Base-by-base conservation (phyloP, 352 stramenopile species). In the Globisporangium ultimum region DNA sequence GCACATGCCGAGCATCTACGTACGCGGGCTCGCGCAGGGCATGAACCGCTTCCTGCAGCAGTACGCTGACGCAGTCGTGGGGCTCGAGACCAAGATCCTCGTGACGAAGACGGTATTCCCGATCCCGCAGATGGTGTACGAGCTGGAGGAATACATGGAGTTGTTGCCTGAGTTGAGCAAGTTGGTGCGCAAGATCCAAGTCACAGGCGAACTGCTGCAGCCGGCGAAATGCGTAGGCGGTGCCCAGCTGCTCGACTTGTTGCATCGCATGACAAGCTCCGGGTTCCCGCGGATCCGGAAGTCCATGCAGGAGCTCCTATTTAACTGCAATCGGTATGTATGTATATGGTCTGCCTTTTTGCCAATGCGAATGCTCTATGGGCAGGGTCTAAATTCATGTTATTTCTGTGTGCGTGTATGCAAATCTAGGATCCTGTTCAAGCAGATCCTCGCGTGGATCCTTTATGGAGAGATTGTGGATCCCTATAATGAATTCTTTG, bases 381-480 rank as follows among this genome's bases (percentile, higher is more conserved):
- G 22, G 61, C 14, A 22, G 46, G 15, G 14, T 51, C 51, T n/a
- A 48, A 18, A 45, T 42, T 20, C 15, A 47, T 41, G 14, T 48
- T 28, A 34, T 53, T 48, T 42, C 22, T 50, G 40, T 18, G 42
- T 50, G 56, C 38, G 38, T 51, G 15, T 55, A 20, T 42, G 46
- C 6, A n/a, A 47, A 46, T 61, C 3, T 61, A 89, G 77, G 17
- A 77, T 92, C 4, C 53, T 91, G 22, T 91, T 79, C 34, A 87
- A 89, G 58, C 84, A 94, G 41, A 88, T 92, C n/a, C 52, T 91
- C n/a, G 68, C 78, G 50, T 94, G 82, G 82, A 90, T 94, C 72
- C 51, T 88, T 10, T 82, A 87, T 48, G 79, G 79, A 4, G 76
- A 89, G 28, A 69, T 91, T 32, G 59, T 88, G 10, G 84, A 94